These are phyloP conservation scores for Pseudogymnoascus pannorum DNA, from an alignment of 2,329 filamentous ascomycete species.

Conservation along the genomic window DNA sequence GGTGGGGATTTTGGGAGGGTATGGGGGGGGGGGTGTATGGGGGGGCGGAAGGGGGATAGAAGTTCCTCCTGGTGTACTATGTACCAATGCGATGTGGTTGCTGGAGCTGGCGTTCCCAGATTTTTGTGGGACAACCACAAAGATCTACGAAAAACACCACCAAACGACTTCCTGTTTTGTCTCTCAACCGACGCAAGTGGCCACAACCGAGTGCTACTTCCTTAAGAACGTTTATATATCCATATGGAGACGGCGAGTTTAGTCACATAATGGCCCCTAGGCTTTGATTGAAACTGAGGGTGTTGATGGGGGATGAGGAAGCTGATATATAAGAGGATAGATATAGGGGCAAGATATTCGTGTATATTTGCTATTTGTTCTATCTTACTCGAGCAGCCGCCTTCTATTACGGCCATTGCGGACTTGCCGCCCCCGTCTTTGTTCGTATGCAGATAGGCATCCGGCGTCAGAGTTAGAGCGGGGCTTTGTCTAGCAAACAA, in stretches of 20 bases:
- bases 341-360: too few species aligned
- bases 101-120: neutral
- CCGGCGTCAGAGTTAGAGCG: neutral
- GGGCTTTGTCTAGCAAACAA: neutral
- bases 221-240: neutral
- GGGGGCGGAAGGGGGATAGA: neutral
- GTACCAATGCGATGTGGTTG: neutral
- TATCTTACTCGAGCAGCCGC: neutral
- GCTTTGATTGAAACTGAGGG: neutral
- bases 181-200: conserved; percentile 7
- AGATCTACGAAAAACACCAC: neutral
- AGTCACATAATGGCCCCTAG: neutral
- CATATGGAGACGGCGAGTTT: neutral
- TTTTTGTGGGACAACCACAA: neutral
- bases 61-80: neutral
- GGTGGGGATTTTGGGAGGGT: neutral
- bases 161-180: neutral
- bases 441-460: neutral
- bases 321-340: neutral
- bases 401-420: neutral
- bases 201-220: neutral
- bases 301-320: neutral
- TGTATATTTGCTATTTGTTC: too few species aligned
- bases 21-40: neutral
- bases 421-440: neutral